Base-by-base conservation (phyloP, 495 filamentous ascomycete species). In the Penicillium bovifimosum region DNA sequence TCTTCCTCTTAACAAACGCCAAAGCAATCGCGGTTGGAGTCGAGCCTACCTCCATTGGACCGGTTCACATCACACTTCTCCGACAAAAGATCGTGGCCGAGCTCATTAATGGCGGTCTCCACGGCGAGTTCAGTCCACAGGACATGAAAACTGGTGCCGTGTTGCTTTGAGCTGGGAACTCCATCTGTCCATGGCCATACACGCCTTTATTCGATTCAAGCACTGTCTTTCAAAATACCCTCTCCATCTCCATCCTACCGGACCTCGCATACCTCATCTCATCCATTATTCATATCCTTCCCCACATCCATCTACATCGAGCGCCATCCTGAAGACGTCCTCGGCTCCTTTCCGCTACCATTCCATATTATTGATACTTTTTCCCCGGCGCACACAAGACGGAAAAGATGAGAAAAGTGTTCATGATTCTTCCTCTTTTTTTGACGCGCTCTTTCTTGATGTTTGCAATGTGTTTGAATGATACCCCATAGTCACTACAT, bases 1-100 rank as follows among this genome's bases (percentile, higher is more conserved):
- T 90, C 3, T 95, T 92, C 59, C 76, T 84, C 5, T 78, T 87
- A 16, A 86, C 85, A 0, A 91, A 87, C 31, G 84, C 84, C 31
- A 84, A 88, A 49, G 86, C 84, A 58, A 61, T 90, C 18, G 76
- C 82, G 0, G 60, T 87, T 7, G 84, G 83, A 0, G 61, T 89
- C 9, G 79, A 84, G 48, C 86, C 86, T 0, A 76, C 71, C 47
- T 69, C 74, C 0, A 88, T 86, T 56, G 64, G 68, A 0, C 67
- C 81, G 18, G n/a, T 27, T 0, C 76, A 90, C 46, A 82, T 87
- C 54, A 63, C 69, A 10, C 59, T 76, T 9, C 76, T 89, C 57
- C 76, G 87, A 35, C 66, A 64, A 43, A 75, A 83, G 54, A 82
- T 91, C 17, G 85, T 86, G 9, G 86, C 83, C 0, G 80, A 88